Evolutionary conservation across 345 rosid genomes (phyloP).

Genomic region (Arabidopsis arenosa): DNA sequence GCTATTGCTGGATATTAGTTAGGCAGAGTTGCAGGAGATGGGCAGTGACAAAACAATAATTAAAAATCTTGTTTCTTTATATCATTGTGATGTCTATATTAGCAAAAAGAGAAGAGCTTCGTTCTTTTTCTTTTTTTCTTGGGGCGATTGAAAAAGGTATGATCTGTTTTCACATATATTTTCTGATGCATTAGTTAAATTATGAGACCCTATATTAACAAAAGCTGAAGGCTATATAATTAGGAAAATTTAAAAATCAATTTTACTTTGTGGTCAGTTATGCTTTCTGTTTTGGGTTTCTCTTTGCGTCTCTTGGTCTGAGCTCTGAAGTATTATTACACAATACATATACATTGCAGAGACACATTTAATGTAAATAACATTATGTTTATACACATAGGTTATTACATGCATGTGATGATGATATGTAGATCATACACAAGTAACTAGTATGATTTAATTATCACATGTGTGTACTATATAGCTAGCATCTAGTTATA

Average conservation of each 20-base stretch:
- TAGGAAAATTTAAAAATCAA: neutral
- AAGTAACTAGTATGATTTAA: neutral
- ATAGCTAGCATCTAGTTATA: neutral
- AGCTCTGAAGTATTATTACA: constrained; percentile 22
- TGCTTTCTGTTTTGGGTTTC: constrained; percentile 30
- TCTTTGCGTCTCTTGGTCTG: constrained; percentile 38
- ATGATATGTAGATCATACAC: neutral
- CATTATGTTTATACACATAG: constrained; percentile 17
- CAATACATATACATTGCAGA: constrained; percentile 24
- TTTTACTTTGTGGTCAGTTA: constrained; percentile 10
- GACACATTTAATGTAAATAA: constrained; percentile 18
- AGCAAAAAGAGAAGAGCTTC: constrained; percentile 18
- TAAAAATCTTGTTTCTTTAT: neutral
- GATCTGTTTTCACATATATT: constrained; percentile 35
- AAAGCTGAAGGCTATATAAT: constrained; percentile 21
- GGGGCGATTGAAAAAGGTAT: constrained; percentile 42
- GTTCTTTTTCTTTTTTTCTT: constrained; percentile 5
- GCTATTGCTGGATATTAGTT: constrained; percentile 47
- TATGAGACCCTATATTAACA: neutral
- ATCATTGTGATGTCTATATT: constrained; percentile 30
- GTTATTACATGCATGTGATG: neutral
- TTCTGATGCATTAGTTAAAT: constrained; percentile 25
- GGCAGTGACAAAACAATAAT: constrained; percentile 42
- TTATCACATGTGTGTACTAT: constrained; percentile 4
- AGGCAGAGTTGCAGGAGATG: constrained; percentile 48